Evolutionary conservation across 148 eudicot species (phyloP).

Genomic region (Cornus suecica): DNA sequence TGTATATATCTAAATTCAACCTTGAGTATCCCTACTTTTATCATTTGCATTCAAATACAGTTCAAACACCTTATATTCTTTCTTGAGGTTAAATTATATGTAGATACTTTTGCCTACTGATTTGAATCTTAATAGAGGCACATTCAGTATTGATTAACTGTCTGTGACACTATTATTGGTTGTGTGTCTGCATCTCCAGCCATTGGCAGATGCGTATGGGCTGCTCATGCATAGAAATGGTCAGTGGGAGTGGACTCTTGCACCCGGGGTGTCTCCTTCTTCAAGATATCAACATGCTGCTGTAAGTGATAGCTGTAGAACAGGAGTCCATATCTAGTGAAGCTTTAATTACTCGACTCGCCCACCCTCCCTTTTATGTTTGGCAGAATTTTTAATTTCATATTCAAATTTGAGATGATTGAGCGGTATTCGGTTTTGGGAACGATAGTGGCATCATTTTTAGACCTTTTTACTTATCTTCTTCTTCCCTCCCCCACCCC

Average conservation of each 20-base stretch:
- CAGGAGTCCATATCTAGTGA: background rate
- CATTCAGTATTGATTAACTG: conserved; percentile 1
- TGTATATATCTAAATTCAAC: background rate
- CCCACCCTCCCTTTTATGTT: background rate
- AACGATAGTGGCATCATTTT: background rate
- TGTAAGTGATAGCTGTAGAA: conserved; percentile 42
- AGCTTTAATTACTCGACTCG: background rate
- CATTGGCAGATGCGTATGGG: conserved; percentile 94
- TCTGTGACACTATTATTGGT: background rate
- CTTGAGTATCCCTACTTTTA: background rate
- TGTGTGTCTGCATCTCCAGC: conserved; percentile 50
- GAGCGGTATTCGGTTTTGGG: background rate
- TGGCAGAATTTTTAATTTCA: background rate
- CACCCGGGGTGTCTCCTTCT: conserved; percentile 96
- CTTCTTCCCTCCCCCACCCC: too few species aligned
- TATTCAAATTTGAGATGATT: background rate
- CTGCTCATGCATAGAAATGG: conserved; percentile 96
- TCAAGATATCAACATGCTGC: conserved; percentile 96
- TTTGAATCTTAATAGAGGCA: background rate
- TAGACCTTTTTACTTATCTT: background rate
- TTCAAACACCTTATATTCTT: background rate
- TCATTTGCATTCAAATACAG: background rate
- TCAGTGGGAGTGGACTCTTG: conserved; percentile 99
- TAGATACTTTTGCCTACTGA: background rate
- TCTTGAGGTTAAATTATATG: background rate